Conservation (phyloP, 2,329 filamentous ascomycete species). For the Pseudogymnoascus sp. region DNA sequence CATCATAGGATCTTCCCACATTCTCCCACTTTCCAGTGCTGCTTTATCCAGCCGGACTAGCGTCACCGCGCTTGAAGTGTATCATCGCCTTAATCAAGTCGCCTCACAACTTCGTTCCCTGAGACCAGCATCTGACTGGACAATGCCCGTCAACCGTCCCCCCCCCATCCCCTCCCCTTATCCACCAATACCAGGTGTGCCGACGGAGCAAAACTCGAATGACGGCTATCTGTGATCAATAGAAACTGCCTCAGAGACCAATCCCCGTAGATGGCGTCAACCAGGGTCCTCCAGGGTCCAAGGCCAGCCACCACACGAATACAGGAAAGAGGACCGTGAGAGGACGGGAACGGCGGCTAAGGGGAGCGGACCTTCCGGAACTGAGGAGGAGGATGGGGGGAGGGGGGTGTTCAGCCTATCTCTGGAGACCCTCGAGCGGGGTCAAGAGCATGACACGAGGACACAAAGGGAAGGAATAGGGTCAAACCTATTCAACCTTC, state of each 20-base stretch:
- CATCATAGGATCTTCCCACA: slow-evolving; percentile 11
- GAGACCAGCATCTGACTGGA: slow-evolving; percentile 11
- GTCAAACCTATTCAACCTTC: slow-evolving; percentile 26
- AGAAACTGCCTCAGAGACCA: slow-evolving; percentile 22
- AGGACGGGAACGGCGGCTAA: slow-evolving; percentile 23
- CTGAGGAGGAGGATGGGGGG: slow-evolving; percentile 16
- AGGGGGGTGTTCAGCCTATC: slow-evolving; percentile 27
- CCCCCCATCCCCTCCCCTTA: slow-evolving; percentile 13
- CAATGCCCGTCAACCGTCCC: slow-evolving; percentile 8
- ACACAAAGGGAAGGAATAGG: slow-evolving; percentile 25
- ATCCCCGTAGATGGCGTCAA: slow-evolving; percentile 24
- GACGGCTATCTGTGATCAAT: slow-evolving; percentile 30
- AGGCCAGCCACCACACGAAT: slow-evolving; percentile 22
- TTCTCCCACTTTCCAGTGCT: slow-evolving; percentile 15
- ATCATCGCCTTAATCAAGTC: slow-evolving; percentile 24
- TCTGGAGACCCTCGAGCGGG: slow-evolving; percentile 30
- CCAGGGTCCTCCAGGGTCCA: slow-evolving; percentile 23
- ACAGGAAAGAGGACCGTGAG: slow-evolving; percentile 24
- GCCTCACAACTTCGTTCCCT: slow-evolving; percentile 15
- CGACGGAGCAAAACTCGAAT: slow-evolving; percentile 23
- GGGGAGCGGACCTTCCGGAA: slow-evolving; percentile 11
- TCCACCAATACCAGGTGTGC: slow-evolving; percentile 22
- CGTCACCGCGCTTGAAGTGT: slow-evolving; percentile 33
- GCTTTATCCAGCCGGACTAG: slow-evolving; percentile 26
- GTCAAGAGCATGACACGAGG: slow-evolving; percentile 25